Base-by-base conservation (phyloP, 2,329 filamentous ascomycete genomes). In the Helminthosporium solani region DNA sequence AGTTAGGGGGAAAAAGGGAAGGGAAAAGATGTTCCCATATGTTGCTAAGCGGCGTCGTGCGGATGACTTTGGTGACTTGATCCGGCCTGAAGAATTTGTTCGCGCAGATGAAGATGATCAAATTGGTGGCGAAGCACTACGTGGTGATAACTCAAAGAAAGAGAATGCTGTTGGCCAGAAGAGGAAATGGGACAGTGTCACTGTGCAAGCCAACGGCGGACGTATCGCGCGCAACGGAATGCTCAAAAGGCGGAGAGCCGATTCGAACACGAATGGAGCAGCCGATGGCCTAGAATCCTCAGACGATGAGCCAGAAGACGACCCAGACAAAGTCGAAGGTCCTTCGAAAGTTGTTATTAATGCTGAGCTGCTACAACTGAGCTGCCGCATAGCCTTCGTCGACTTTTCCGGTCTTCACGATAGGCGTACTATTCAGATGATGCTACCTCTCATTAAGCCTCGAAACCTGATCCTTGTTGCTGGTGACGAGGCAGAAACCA, bases 401-500 rank as follows among this genome's bases (percentile, higher is more conserved):
- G 94, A 99, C 70, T 96, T 95, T 64, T 85, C 87, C 41, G 94
- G 92, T 19, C 74, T 97, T 19, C 92, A 97, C 69, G 94, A 97
- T 66, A 91, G 91, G 68, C 87, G 92, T 56, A 95, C 90, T 68
- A 75, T 99, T 39, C 89, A 92, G 70, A 96, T 96, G 85, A 75
- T 99, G 43, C 90, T 99, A 40, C 94, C 94, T 0, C 80, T 97
- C 5, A 95, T 99, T 56, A 86, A 91, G 61, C 94, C 94, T 5
- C 85, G 92, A 44, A 99, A 99, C 69, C 79, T 99, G 42, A 95
- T 99, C 53, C 79, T 99, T n/a, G 82, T 96, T 2, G 87, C 86
- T 23, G 94, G 94, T 21, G 85, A 81, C 61, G 77, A 81, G 50
- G 82, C 85, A 15, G 94, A 99, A 67, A 73, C 92, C 0, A 73